These are phyloP conservation scores for Ceratobasidium sp. DNA, from an alignment of 1,284 basidiomycete genomes.

Conservation along the genomic window DNA sequence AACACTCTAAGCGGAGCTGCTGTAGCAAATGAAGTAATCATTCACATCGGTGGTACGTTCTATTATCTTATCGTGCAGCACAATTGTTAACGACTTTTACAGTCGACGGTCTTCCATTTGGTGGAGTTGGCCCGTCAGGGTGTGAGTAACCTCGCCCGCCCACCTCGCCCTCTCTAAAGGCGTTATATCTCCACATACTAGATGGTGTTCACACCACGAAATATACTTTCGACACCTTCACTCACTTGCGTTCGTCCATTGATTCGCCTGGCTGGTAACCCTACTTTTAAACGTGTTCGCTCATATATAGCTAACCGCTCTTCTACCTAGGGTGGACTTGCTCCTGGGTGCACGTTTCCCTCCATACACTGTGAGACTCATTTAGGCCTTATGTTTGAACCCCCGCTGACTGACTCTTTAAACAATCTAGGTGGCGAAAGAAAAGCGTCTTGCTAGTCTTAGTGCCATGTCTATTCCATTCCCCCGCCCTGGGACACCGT, in stretches of 20 bases:
- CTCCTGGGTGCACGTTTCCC: slow-evolving; percentile 70
- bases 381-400: background rate
- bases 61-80: background rate
- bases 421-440: slow-evolving; percentile 16
- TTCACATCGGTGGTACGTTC: slow-evolving; percentile 65
- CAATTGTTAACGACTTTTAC: background rate
- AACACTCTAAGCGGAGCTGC: slow-evolving; percentile 75
- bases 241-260: slow-evolving; percentile 69
- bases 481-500: slow-evolving; percentile 25
- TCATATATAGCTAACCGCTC: slow-evolving; percentile 3
- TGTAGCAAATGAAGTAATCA: slow-evolving; percentile 72
- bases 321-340: slow-evolving; percentile 63
- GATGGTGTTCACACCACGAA: slow-evolving; percentile 73
- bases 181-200: slow-evolving; percentile 50
- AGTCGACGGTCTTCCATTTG: slow-evolving; percentile 77
- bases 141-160: slow-evolving; percentile 59
- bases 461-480: slow-evolving; percentile 6
- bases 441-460: slow-evolving; percentile 18
- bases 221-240: slow-evolving; percentile 74
- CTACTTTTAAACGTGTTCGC: background rate
- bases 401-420: background rate
- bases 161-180: background rate
- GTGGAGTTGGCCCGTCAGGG: slow-evolving; percentile 77
- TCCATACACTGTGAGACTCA: slow-evolving; percentile 65
- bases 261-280: slow-evolving; percentile 69